These are phyloP conservation scores for Vitellaria paradoxa DNA, from an alignment of 179 eudicot species.

Conservation along the genomic window DNA sequence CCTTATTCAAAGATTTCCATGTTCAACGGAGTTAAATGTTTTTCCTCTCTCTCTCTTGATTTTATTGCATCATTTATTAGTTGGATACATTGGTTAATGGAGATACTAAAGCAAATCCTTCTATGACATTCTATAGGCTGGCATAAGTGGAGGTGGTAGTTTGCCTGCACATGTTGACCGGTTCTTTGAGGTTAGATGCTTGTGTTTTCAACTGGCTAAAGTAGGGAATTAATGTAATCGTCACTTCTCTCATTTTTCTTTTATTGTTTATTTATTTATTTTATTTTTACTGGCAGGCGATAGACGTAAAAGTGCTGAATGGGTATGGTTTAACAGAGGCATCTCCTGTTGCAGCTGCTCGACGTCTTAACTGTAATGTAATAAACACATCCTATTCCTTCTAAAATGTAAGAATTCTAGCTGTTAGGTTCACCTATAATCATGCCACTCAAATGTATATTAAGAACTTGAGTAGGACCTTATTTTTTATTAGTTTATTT, in stretches of 20 bases:
- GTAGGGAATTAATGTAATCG: conserved; percentile 1
- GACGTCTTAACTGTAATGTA: conserved; percentile 69
- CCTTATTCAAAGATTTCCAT: too few relatives aligned
- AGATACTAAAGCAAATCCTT: conserved; percentile 1
- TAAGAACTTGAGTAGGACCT: neutral
- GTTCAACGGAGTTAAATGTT: too few relatives aligned
- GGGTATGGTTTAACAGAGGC: conserved; percentile 95
- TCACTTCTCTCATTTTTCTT: conserved; percentile 10
- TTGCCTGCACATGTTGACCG: conserved; percentile 80
- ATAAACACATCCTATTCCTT: conserved; percentile 22
- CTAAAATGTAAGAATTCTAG: neutral
- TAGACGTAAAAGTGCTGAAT: conserved; percentile 68
- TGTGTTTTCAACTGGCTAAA: conserved; percentile 16
- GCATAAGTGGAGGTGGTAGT: conserved; percentile 96
- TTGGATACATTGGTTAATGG: neutral
- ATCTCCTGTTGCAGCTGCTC: conserved; percentile 80
- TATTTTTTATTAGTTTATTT: too few relatives aligned
- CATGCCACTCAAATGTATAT: neutral
- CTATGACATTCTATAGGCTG: conserved; percentile 56
- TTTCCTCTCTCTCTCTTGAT: neutral
- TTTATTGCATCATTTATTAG: neutral
- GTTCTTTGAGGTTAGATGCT: conserved; percentile 76
- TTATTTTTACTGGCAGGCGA: conserved; percentile 50
- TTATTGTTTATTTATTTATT: too few relatives aligned
- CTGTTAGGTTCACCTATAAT: neutral